Evolutionary conservation across 495 filamentous ascomycete species (phyloP), one percentile per base, ranked within the genome.

Genomic region (Patellaria atrata): DNA sequence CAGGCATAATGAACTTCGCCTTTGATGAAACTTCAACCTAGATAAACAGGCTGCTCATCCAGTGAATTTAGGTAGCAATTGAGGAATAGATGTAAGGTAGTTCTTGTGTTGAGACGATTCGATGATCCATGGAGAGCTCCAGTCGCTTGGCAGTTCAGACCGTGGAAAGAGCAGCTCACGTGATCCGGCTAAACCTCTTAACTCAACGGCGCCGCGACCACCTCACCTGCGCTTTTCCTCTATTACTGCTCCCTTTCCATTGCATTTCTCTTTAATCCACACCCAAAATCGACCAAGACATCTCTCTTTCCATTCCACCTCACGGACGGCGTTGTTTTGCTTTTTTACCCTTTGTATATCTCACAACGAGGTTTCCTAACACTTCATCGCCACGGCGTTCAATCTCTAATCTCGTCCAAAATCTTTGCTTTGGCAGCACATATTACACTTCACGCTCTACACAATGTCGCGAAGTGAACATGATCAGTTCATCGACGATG

Each of bases 401-500:
- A 30, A 31, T 14, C 30, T 31, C 32, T 12, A 39, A 16, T 42
- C 42, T 42, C 46, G 43, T 42, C 40, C 34, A 34, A 9, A 10
- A 12, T 17, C 37, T 40, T 23, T 39, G 35, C 14, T 33, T 41
- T 34, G 26, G 17, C 42, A 32, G 31, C 41, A 17, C 35, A 40
- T 30, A n/a, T n/a, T n/a, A n/a, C n/a, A n/a, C n/a, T n/a, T n/a
- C n/a, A n/a, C n/a, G n/a, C 35, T 9, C 18, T 20, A 18, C 44
- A 36, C 43, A 59, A 54, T 57, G 68, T 85, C 77, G 69, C 65
- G 65, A 47, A 59, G 70, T 58, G 79, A 82, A 47, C 86, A 92
- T 60, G 91, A 99, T 56, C 82, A 77, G 48, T 91, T 93, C 67
- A 83, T 96, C 57, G 91, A 99, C 48, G 91, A 96, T 50, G 84